Evolutionary conservation across 78 protist species (phyloP).

Genomic region (Dictyostelium firmibasis): DNA sequence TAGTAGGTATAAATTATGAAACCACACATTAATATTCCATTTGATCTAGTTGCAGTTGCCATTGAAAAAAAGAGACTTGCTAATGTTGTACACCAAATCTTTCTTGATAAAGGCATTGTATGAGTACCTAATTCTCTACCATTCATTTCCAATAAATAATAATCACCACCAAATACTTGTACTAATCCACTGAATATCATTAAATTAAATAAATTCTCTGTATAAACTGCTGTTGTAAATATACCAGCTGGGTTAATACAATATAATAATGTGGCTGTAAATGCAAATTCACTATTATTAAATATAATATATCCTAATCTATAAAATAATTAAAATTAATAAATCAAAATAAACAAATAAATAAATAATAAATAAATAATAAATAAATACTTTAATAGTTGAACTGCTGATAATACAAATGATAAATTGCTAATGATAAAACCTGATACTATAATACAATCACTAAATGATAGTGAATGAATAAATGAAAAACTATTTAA

Average conservation of each 20-base stretch:
- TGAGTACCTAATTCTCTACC: conserved; percentile 7
- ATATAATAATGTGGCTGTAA: conserved; percentile 28
- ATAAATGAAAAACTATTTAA: conserved; percentile 9
- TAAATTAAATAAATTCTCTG: conserved; percentile 51
- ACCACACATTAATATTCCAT: conserved; percentile 69
- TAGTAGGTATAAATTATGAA: conserved; percentile 39
- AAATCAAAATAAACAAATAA: neutral
- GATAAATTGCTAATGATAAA: conserved; percentile 58
- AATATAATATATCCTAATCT: conserved; percentile 60
- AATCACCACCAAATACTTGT: conserved; percentile 28
- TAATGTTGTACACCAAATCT: neutral
- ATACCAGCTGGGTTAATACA: conserved; percentile 68
- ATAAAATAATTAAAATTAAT: neutral
- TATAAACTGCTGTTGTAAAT: conserved; percentile 59
- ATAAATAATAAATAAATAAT: neutral
- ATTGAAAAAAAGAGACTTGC: conserved; percentile 18
- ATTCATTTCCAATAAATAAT: conserved; percentile 1
- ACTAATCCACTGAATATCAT: conserved; percentile 58
- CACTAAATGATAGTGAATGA: conserved; percentile 22
- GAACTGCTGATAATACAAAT: conserved; percentile 41
- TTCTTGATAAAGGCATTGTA: neutral
- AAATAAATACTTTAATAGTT: conserved; percentile 39
- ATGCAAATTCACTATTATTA: conserved; percentile 13
- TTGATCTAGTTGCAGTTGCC: conserved; percentile 64
- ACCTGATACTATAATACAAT: conserved; percentile 46